Evolutionary conservation across 1,284 basidiomycete genomes (phyloP).

Genomic region (Apiotrichum montevideense): DNA sequence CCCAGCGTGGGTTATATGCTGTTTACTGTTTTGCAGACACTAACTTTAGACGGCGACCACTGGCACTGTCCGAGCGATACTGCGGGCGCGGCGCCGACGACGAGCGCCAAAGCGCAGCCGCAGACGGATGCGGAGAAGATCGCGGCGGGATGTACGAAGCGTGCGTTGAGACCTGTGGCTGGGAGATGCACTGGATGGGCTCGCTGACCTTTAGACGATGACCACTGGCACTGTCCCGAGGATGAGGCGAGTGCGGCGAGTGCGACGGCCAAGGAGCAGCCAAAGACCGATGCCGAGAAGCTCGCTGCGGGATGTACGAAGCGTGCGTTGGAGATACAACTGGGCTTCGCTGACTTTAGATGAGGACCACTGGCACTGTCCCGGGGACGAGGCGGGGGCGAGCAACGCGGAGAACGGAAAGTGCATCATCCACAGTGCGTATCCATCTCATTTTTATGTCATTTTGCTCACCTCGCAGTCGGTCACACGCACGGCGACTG

Average conservation of each 20-base stretch:
- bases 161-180: neutral
- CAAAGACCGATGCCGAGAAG: neutral
- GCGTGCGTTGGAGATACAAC: neutral
- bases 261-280: too few relatives aligned
- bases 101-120: neutral
- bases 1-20: too few relatives aligned
- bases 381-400: slow-evolving; percentile 10
- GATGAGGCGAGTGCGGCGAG: neutral
- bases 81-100: neutral
- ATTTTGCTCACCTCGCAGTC: neutral
- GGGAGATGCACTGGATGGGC: too few relatives aligned
- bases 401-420: slow-evolving; percentile 20
- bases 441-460: neutral
- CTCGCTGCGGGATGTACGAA: neutral
- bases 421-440: slow-evolving; percentile 33
- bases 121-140: neutral
- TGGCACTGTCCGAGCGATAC: neutral
- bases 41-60: neutral
- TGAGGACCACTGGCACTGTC: slow-evolving; percentile 24
- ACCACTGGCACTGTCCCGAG: slow-evolving; percentile 28
- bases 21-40: too few relatives aligned
- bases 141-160: neutral
- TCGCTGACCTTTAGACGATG: neutral
- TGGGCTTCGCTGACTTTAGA: too few relatives aligned
- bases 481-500: slow-evolving; percentile 46